Conservation (phyloP, 495 filamentous ascomycete genomes). For the Aspergillus panamensis region DNA sequence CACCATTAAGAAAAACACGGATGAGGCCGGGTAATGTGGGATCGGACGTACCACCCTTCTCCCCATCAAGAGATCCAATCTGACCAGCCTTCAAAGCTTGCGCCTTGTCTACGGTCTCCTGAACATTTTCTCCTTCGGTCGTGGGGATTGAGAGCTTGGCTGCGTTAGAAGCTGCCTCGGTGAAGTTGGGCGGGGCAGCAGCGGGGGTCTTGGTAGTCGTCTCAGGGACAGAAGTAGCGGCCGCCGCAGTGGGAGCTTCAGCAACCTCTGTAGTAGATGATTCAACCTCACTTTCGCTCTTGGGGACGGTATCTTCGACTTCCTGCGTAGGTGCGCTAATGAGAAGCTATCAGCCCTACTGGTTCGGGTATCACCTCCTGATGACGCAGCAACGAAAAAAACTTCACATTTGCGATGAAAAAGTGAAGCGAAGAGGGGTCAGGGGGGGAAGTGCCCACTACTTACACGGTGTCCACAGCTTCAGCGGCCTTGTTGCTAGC, state of each 20-base stretch:
- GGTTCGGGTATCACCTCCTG: not conserved
- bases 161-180: conserved; percentile 21
- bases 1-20: not conserved
- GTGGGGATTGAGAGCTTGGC: conserved; percentile 13
- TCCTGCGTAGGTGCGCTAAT: conserved; percentile 34
- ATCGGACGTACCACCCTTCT: conserved; percentile 19
- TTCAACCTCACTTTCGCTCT: conserved; percentile 32
- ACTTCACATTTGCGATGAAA: not conserved
- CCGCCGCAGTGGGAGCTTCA: conserved; percentile 24
- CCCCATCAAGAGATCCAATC: conserved; percentile 18
- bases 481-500: conserved; percentile 30
- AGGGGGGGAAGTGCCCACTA: conserved; percentile 2
- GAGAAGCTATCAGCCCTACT: not conserved
- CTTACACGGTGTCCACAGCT: conserved; percentile 45
- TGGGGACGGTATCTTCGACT: conserved; percentile 40
- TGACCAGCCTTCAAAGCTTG: conserved; percentile 28
- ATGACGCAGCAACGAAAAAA: conserved; percentile 14
- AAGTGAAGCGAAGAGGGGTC: not conserved
- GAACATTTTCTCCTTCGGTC: conserved; percentile 18
- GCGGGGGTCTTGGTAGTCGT: conserved; percentile 20
- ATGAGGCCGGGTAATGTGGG: too few species aligned
- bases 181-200: conserved; percentile 19
- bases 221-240: conserved; percentile 25
- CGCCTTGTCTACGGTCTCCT: conserved; percentile 32
- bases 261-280: conserved; percentile 26